Evolutionary conservation across 1,139 yeast species (phyloP).

Genomic region (Insectozyma bohioensis): DNA sequence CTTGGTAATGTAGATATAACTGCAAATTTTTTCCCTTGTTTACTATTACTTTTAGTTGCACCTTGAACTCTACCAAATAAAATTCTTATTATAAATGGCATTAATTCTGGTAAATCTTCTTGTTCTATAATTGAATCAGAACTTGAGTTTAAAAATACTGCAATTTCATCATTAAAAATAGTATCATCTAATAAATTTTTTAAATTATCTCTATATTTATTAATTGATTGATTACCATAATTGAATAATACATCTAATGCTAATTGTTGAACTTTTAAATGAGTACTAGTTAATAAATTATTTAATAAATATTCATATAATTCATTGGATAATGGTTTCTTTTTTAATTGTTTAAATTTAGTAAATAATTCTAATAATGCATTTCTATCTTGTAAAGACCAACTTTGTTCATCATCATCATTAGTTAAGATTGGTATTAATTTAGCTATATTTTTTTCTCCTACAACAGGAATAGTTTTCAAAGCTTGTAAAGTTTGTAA

Average conservation of each 20-base stretch:
- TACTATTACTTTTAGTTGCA: conserved; percentile 57
- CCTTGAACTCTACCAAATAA: conserved; percentile 85
- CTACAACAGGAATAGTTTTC: conserved; percentile 53
- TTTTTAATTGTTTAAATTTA: conserved; percentile 62
- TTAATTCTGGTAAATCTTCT: conserved; percentile 55
- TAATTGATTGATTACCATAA: conserved; percentile 56
- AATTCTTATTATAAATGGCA: conserved; percentile 76
- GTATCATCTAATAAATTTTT: conserved; percentile 78
- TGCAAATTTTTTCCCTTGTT: conserved; percentile 73
- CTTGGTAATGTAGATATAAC: conserved; percentile 70
- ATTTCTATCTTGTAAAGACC: conserved; percentile 66
- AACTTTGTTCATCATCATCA: conserved; percentile 27
- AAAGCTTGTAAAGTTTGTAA: conserved; percentile 13
- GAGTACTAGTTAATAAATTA: conserved; percentile 61
- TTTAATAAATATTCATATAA: conserved; percentile 55
- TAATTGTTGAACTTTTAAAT: conserved; percentile 61
- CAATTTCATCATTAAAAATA: conserved; percentile 79
- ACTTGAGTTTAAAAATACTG: conserved; percentile 56
- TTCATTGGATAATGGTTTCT: conserved; percentile 48
- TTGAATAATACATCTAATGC: conserved; percentile 75
- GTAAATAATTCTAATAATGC: conserved; percentile 62
- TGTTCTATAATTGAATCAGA: conserved; percentile 53
- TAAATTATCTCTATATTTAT: conserved; percentile 72
- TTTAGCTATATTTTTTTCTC: conserved; percentile 57
- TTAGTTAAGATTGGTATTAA: conserved; percentile 55